These are phyloP conservation scores for Corynespora cassiicola DNA, from an alignment of 2,329 filamentous ascomycete species.

Conservation along the genomic window DNA sequence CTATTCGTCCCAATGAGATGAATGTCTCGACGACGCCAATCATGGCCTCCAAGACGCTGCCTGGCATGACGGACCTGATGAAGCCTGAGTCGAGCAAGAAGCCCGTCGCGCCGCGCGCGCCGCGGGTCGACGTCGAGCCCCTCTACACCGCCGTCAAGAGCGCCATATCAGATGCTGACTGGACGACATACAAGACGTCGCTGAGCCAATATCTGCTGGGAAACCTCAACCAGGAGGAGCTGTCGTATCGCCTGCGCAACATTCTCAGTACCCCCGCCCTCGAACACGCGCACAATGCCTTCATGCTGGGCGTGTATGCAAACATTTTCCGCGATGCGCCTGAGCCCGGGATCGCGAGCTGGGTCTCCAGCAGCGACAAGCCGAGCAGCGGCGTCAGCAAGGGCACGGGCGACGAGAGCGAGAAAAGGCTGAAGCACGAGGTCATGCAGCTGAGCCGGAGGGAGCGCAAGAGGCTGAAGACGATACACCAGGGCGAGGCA, in stretches of 20 bases:
- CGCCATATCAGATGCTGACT: slow-evolving; percentile 62
- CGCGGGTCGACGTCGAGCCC: slow-evolving; percentile 68
- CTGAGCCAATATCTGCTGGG: slow-evolving; percentile 65
- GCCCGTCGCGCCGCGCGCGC: slow-evolving; percentile 57
- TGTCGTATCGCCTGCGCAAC: slow-evolving; percentile 61
- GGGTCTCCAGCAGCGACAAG: slow-evolving; percentile 76
- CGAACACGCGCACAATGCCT: slow-evolving; percentile 68
- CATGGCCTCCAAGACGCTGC: slow-evolving; percentile 41
- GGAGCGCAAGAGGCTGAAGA: slow-evolving; percentile 66
- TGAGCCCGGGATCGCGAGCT: slow-evolving; percentile 67
- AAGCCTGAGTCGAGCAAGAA: slow-evolving; percentile 59
- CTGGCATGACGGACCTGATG: slow-evolving; percentile 24
- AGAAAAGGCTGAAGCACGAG: slow-evolving; percentile 69
- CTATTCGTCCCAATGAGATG: slow-evolving; percentile 45
- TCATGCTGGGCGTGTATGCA: slow-evolving; percentile 64
- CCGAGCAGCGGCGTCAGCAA: slow-evolving; percentile 73
- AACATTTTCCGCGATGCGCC: slow-evolving; percentile 67
- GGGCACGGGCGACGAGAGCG: slow-evolving; percentile 64
- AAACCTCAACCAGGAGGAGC: slow-evolving; percentile 67
- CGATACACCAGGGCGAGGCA: slow-evolving; percentile 52
- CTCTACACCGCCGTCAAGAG: slow-evolving; percentile 67
- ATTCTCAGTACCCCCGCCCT: slow-evolving; percentile 61
- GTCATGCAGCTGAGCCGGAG: slow-evolving; percentile 67
- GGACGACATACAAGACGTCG: slow-evolving; percentile 66
- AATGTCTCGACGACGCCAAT: slow-evolving; percentile 41